Evolutionary conservation across 352 stramenopile species (phyloP), one percentile per base, ranked within the genome.

Genomic region (Pythium phragmiticola): DNA sequence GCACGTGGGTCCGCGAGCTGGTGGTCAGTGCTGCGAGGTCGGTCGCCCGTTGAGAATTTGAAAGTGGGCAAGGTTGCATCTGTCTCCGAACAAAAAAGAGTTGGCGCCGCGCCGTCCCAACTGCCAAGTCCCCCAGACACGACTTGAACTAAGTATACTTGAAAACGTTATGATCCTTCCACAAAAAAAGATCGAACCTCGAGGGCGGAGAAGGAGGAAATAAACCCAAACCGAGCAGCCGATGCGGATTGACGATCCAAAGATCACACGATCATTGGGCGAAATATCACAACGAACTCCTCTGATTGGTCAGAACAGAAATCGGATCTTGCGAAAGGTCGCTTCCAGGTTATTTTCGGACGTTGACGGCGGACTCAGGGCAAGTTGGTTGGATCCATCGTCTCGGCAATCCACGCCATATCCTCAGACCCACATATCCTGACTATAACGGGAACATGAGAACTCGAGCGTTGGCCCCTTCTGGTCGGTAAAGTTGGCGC

Each of bases 161-260:
- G 33, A 55, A 68, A 73, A 73, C 66, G 66, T 65, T 73, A 66
- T 73, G 66, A 68, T 72, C 60, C 65, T 72, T 72, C 65, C 65
- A 72, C 65, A 68, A 72, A 72, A 66, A 65, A 68, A 67, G 55
- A 66, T 67, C 58, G 59, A 72, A 72, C 58, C 52, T 36, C 43
- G 56, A 61, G 33, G 52, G 23, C 19, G 28, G 45, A 48, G 41
- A 48, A 71, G 26, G 53, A 61, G 30, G 43, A 63, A 63, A 67
- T 61, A 60, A 66, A 41, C 53, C 42, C 14, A 30, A 30, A 19
- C 34, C 3, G 17, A 33, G 53, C 53, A 9, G 36, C 48, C 28
- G 23, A 39, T 23, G 48, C 30, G 36, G 49, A 70, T 70, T 70
- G 64, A 70, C 57, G 64, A 70, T 55, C 23, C 57, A 57, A 23